Evolutionary conservation across 1,284 basidiomycete genomes (phyloP).

Genomic region (Athelia sp.): DNA sequence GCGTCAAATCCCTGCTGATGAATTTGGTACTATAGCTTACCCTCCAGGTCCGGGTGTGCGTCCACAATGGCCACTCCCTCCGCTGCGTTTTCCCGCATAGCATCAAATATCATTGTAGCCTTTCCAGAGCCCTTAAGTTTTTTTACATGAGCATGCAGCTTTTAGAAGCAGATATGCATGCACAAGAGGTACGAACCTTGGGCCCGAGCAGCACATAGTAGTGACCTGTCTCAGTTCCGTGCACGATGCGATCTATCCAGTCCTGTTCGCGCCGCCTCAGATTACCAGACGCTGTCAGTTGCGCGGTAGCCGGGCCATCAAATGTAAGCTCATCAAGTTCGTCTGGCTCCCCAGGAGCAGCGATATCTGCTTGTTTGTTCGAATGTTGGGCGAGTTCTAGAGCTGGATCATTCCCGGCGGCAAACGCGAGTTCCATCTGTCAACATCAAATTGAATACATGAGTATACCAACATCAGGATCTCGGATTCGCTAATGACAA

Average conservation of each 20-base stretch:
- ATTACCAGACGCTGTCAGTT: conserved; percentile 26
- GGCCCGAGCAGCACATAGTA: conserved; percentile 76
- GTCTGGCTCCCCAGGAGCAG: no score
- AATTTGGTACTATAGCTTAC: no score
- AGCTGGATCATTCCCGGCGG: conserved; percentile 70
- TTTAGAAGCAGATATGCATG: no score
- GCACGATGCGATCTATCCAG: conserved; percentile 71
- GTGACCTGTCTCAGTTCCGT: conserved; percentile 65
- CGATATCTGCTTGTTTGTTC: conserved; percentile 19
- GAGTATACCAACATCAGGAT: conserved; percentile 16
- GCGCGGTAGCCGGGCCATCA: conserved; percentile 42
- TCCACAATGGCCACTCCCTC: conserved; percentile 57
- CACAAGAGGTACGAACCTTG: conserved; percentile 36
- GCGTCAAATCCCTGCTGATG: no score
- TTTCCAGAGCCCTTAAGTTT: conserved; percentile 53
- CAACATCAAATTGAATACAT: conserved; percentile 21
- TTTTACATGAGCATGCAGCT: not conserved
- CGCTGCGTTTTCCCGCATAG: conserved; percentile 70
- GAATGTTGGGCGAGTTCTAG: conserved; percentile 61
- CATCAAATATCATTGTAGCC: conserved; percentile 77
- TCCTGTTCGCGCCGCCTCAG: conserved; percentile 71
- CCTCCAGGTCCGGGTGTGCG: conserved; percentile 53
- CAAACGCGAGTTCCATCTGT: conserved; percentile 63
- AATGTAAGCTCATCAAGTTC: conserved; percentile 26
- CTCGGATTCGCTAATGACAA: no score